phyloP scores from a whole-genome alignment of 352 stramenopile genomes.

The Globisporangium cederbergense region DNA sequence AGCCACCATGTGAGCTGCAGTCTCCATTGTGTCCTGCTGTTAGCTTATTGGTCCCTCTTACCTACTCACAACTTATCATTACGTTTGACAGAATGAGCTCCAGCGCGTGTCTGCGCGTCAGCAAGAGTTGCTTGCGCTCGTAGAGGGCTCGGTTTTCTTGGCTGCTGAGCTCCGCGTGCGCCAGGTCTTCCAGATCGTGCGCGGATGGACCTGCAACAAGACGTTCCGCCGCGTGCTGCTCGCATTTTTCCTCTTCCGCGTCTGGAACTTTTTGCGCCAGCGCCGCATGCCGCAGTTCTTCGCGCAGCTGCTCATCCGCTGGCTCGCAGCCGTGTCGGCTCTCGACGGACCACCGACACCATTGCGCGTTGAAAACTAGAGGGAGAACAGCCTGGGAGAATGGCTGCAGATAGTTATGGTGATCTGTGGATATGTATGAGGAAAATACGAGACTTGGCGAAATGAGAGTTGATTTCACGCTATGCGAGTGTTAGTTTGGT shows the following conservation, averaged over 20 bases:
- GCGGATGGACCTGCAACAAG: slow-evolving; percentile 43
- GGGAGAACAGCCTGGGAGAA: background rate
- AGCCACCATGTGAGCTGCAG: slow-evolving; percentile 37
- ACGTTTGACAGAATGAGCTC: slow-evolving; percentile 40
- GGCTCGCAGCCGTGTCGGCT: slow-evolving; percentile 49
- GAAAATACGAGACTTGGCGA: background rate
- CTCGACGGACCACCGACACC: slow-evolving; percentile 26
- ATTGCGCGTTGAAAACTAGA: slow-evolving; percentile 8
- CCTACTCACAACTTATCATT: background rate
- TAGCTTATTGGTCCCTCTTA: background rate
- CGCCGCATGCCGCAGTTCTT: slow-evolving; percentile 54
- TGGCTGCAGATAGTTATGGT: background rate
- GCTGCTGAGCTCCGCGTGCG: slow-evolving; percentile 33
- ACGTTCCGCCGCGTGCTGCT: slow-evolving; percentile 50
- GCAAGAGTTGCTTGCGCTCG: slow-evolving; percentile 30
- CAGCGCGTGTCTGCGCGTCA: slow-evolving; percentile 37
- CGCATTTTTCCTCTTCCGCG: slow-evolving; percentile 37
- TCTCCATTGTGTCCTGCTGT: background rate
- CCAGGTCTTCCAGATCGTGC: slow-evolving; percentile 34
- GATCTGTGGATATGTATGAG: background rate
- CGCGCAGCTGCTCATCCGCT: slow-evolving; percentile 58
- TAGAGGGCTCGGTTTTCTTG: slow-evolving; percentile 47
- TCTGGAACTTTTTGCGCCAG: slow-evolving; percentile 50
- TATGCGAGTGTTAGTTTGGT: background rate
- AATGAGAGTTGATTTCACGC: background rate